Percentiles rank a stretch among this genome's conserved stretches.
These are phyloP conservation scores for Moesziomyces parantarcticus DNA, from an alignment of 1,284 basidiomycete species.

Conservation along the genomic window DNA sequence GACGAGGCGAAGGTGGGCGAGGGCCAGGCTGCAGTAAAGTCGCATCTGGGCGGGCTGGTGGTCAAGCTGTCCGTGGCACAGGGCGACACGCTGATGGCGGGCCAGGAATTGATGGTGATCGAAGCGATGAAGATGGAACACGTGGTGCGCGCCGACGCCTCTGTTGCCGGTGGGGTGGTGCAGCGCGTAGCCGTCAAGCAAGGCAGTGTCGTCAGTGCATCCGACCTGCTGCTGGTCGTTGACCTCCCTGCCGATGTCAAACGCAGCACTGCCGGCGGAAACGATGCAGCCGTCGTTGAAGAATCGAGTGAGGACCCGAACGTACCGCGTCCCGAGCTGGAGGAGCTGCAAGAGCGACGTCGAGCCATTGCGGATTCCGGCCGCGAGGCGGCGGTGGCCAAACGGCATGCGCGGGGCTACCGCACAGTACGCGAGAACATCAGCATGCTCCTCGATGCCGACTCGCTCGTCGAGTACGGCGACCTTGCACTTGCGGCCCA, in stretches of 20 bases:
- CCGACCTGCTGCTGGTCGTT: slow-evolving; percentile 25
- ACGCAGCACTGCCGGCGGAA: not conserved
- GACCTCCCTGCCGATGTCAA: not conserved
- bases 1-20: slow-evolving; percentile 3
- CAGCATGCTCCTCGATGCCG: slow-evolving; percentile 34
- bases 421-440: slow-evolving; percentile 51
- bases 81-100: slow-evolving; percentile 69
- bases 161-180: slow-evolving; percentile 12
- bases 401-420: slow-evolving; percentile 42
- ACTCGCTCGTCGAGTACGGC: slow-evolving; percentile 48
- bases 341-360: slow-evolving; percentile 16
- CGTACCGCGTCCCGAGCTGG: slow-evolving; percentile 32
- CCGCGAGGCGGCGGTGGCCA: slow-evolving; percentile 21
- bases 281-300: not conserved
- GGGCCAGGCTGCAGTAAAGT: slow-evolving; percentile 11
- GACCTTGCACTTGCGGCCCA: slow-evolving; percentile 49
- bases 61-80: slow-evolving; percentile 23
- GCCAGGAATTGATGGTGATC: slow-evolving; percentile 73
- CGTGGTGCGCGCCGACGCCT: slow-evolving; percentile 15
- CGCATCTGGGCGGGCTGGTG: slow-evolving; percentile 29
- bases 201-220: slow-evolving; percentile 30
- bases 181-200: slow-evolving; percentile 8
- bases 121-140: slow-evolving; percentile 81
- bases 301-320: slow-evolving; percentile 16
- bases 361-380: slow-evolving; percentile 14